Evolutionary conservation across 495 filamentous ascomycete species (phyloP).

Genomic region (Daldinia bambusicola): DNA sequence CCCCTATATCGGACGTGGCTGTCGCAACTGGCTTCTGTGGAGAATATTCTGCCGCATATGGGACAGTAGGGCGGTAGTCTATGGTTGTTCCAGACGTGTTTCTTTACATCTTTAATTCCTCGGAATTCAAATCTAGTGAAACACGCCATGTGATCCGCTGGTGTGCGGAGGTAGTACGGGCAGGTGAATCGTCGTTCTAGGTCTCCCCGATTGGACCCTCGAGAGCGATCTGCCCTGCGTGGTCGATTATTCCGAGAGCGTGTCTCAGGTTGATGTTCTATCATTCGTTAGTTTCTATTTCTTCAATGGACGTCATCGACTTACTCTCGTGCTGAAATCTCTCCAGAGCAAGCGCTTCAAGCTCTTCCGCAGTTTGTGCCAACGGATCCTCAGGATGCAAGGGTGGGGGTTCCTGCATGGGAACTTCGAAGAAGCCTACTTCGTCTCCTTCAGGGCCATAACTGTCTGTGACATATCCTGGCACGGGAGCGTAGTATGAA

Average conservation of each 20-base stretch:
- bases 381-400: conserved; percentile 1
- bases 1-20: conserved; percentile 27
- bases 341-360: conserved; percentile 1
- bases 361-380: background rate
- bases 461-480: background rate
- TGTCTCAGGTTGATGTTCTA: background rate
- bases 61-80: conserved; percentile 34
- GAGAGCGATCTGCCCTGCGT: background rate
- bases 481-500: background rate
- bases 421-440: conserved; percentile 21
- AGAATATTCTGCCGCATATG: conserved; percentile 26
- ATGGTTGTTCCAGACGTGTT: conserved; percentile 36
- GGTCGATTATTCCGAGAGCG: background rate
- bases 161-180: conserved; percentile 31
- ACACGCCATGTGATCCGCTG: conserved; percentile 21
- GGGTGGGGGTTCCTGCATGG: background rate
- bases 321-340: conserved; percentile 9
- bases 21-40: conserved; percentile 18
- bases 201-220: background rate
- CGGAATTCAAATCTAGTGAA: conserved; percentile 17
- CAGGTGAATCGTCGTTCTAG: conserved; percentile 4
- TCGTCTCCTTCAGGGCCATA: conserved; percentile 23
- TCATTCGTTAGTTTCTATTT: background rate
- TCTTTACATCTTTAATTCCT: conserved; percentile 34
- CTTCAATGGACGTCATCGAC: background rate